Percentiles rank a stretch among this genome's conserved stretches.
Conservation (phyloP, 768 basidiomycete species). For the Boletus barrowsii region DNA sequence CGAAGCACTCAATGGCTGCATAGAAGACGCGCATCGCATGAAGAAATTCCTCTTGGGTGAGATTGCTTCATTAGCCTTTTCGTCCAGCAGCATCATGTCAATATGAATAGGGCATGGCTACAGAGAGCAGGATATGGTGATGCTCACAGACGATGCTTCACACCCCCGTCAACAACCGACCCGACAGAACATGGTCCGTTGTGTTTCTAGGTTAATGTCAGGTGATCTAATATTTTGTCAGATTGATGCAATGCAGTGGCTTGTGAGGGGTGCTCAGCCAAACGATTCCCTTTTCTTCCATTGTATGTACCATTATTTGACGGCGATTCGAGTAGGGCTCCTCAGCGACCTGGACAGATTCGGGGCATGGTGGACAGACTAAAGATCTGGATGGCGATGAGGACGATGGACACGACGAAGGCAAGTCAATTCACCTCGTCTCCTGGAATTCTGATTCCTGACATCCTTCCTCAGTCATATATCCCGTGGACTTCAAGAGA, state of each 20-base stretch:
- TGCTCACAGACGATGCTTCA: constrained; percentile 73
- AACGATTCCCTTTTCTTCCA: constrained; percentile 92
- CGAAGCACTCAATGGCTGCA: constrained; percentile 76
- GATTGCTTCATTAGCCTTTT: constrained; percentile 19
- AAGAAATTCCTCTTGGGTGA: constrained; percentile 69
- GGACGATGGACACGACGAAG: constrained; percentile 81
- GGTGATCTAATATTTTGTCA: constrained; percentile 22
- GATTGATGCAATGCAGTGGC: constrained; percentile 86
- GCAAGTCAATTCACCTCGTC: constrained; percentile 26
- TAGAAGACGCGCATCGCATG: constrained; percentile 88
- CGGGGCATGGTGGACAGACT: constrained; percentile 92
- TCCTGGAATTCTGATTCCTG: not conserved
- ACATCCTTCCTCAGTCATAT: constrained; percentile 57
- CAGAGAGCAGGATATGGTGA: constrained; percentile 75
- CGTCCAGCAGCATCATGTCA: not conserved
- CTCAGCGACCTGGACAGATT: constrained; percentile 46
- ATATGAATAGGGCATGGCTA: constrained; percentile 45
- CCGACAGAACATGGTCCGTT: constrained; percentile 70
- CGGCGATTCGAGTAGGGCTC: not conserved
- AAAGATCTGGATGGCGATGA: constrained; percentile 83
- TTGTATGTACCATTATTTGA: constrained; percentile 43
- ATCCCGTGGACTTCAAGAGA: constrained; percentile 69
- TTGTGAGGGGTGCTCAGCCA: constrained; percentile 74
- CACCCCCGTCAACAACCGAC: constrained; percentile 72
- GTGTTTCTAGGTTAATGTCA: not conserved